These are phyloP conservation scores for Trichoderma lentiforme DNA, from an alignment of 2,329 filamentous ascomycete genomes.

Conservation along the genomic window DNA sequence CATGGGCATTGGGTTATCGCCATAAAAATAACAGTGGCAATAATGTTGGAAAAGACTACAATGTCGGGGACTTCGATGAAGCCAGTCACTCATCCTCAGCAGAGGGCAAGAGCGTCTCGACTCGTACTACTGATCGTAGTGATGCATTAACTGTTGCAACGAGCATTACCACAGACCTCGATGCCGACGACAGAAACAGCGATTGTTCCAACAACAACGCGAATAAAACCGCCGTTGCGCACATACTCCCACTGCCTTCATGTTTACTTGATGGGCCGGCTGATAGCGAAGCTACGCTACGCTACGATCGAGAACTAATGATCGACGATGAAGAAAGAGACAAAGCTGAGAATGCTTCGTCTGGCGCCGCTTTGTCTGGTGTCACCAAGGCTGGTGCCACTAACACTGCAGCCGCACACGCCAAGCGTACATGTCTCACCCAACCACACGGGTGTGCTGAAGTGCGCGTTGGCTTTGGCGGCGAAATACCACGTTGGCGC, in stretches of 20 bases:
- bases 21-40: neutral
- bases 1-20: neutral
- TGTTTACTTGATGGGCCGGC: neutral
- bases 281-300: neutral
- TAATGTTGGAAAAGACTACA: neutral
- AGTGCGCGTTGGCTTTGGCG: neutral
- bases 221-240: neutral
- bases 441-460: neutral
- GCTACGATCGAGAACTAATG: neutral
- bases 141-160: neutral
- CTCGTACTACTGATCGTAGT: neutral
- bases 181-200: neutral
- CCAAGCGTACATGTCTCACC: neutral
- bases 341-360: neutral
- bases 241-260: neutral
- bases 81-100: neutral
- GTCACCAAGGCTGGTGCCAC: neutral
- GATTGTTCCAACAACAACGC: neutral
- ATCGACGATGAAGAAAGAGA: neutral
- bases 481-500: neutral
- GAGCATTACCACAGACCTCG: neutral
- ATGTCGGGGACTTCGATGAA: neutral
- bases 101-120: neutral
- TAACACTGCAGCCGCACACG: neutral
- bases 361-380: no score